These are phyloP conservation scores for Melanomma pulvis-pyrius DNA, from an alignment of 495 filamentous ascomycete species.

Conservation along the genomic window DNA sequence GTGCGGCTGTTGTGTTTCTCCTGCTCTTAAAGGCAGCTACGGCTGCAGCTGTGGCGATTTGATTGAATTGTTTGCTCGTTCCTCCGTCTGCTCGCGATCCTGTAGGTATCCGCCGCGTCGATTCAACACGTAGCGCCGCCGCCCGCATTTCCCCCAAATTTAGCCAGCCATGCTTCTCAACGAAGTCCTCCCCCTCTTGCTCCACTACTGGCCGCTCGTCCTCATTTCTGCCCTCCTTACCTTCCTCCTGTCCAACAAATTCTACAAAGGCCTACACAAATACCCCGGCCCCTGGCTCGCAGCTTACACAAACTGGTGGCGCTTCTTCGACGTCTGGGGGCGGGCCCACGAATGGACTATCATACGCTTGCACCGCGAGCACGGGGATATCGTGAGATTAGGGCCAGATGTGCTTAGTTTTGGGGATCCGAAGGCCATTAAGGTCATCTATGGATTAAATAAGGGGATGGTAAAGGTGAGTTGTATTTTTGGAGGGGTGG, in stretches of 20 bases:
- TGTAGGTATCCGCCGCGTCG: neutral
- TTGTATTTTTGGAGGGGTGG: neutral
- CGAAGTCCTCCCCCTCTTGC: slow-evolving; percentile 45
- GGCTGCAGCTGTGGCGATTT: neutral
- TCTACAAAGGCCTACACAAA: slow-evolving; percentile 61
- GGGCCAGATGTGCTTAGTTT: slow-evolving; percentile 71
- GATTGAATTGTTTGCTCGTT: neutral
- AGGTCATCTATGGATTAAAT: slow-evolving; percentile 77
- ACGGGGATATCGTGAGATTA: slow-evolving; percentile 72
- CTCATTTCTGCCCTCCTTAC: slow-evolving; percentile 40
- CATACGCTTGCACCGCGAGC: slow-evolving; percentile 65
- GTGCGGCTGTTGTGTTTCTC: no score
- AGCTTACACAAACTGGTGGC: slow-evolving; percentile 69
- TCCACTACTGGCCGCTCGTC: slow-evolving; percentile 54
- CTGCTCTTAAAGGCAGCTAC: no score
- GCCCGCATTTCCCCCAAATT: neutral
- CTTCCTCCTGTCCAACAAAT: slow-evolving; percentile 61
- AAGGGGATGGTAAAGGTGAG: slow-evolving; percentile 77
- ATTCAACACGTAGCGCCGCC: slow-evolving; percentile 25
- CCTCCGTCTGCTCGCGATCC: neutral
- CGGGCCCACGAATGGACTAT: slow-evolving; percentile 67
- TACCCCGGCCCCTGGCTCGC: slow-evolving; percentile 71
- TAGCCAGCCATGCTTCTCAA: slow-evolving; percentile 33
- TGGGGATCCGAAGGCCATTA: slow-evolving; percentile 66
- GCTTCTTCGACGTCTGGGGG: slow-evolving; percentile 66